Conservation (phyloP, 768 basidiomycete species). For the Strobilomyces echinocephalus region DNA sequence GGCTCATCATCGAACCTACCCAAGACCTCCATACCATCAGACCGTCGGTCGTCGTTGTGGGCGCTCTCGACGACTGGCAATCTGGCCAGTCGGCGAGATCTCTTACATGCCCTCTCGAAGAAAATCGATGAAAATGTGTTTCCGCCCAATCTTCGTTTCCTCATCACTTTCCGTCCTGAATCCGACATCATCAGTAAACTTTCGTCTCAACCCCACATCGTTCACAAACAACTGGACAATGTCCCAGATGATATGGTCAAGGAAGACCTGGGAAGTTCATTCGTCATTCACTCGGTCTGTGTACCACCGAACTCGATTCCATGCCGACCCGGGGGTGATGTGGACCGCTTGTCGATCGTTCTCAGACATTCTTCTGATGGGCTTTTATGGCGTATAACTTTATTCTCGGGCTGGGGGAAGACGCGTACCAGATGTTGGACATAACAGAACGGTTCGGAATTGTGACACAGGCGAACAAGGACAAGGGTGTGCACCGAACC, state of each 20-base stretch:
- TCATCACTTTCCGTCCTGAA: conserved; percentile 15
- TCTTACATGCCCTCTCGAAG: no score
- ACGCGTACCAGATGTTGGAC: not conserved
- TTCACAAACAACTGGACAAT: not conserved
- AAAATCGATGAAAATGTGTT: no score
- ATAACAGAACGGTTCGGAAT: no score
- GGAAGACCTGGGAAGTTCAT: not conserved
- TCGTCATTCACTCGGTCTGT: not conserved
- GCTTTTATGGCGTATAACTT: not conserved
- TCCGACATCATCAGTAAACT: not conserved
- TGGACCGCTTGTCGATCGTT: conserved; percentile 10
- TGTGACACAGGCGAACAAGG: no score
- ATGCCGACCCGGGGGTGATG: conserved; percentile 12
- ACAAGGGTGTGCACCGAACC: not conserved
- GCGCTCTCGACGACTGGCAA: no score
- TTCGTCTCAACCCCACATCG: not conserved
- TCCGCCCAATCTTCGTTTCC: not conserved
- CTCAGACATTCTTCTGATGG: conserved; percentile 18
- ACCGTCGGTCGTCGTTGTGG: no score
- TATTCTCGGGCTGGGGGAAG: conserved; percentile 10
- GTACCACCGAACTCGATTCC: not conserved
- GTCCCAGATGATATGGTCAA: not conserved
- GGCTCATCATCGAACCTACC: no score
- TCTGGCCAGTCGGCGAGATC: no score
- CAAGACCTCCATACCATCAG: no score